These are phyloP conservation scores for Amylostereum areolatum DNA, from an alignment of 1,284 basidiomycete genomes.

Conservation along the genomic window DNA sequence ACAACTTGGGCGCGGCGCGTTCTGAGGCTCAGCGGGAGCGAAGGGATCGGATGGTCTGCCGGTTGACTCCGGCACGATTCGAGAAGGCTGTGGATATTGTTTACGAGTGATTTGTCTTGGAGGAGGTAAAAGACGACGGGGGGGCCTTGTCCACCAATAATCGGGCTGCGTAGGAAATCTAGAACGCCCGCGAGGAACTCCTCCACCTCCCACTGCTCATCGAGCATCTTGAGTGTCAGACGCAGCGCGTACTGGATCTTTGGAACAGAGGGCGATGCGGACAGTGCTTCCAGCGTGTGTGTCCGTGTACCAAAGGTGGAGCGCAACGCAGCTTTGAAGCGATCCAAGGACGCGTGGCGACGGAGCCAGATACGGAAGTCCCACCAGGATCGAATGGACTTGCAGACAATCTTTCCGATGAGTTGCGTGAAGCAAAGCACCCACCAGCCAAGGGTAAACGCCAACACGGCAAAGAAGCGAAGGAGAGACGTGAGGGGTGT, in stretches of 20 bases:
- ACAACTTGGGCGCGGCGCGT: too few species aligned
- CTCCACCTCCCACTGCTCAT: neutral
- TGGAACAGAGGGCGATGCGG: neutral
- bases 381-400: neutral
- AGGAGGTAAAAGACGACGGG: too few species aligned
- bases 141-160: too few species aligned
- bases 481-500: constrained; percentile 1
- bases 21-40: too few species aligned
- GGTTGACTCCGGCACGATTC: too few species aligned
- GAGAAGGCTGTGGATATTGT: too few species aligned
- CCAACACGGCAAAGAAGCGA: neutral
- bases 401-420: neutral
- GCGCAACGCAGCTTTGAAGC: too few species aligned
- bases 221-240: neutral
- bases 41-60: too few species aligned
- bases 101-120: too few species aligned
- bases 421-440: neutral
- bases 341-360: too few species aligned
- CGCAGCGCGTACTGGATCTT: neutral
- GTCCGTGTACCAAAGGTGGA: too few species aligned
- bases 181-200: neutral
- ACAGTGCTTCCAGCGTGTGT: neutral
- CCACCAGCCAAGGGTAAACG: neutral
- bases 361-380: too few species aligned
- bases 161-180: neutral